phyloP scores from a whole-genome alignment of 805 yeast genomes.

The Priceomyces fermenticarens region DNA sequence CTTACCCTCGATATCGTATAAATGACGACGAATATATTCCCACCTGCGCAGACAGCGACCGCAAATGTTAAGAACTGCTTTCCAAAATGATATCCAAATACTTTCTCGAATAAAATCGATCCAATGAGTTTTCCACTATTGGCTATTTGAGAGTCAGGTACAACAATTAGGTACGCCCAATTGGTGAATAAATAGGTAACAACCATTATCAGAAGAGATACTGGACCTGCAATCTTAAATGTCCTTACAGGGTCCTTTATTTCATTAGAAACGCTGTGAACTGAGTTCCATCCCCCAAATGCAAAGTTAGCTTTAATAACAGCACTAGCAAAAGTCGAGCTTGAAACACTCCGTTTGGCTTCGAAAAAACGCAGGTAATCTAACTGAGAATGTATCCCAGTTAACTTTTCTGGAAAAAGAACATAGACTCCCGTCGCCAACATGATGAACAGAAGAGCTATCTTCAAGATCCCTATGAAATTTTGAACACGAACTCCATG shows the following conservation, averaged over 20 bases:
- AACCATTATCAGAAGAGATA: slow-evolving; percentile 46
- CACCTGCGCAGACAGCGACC: slow-evolving; percentile 59
- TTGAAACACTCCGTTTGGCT: slow-evolving; percentile 30
- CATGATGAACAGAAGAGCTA: slow-evolving; percentile 52
- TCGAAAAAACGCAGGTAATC: slow-evolving; percentile 26
- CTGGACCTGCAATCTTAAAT: slow-evolving; percentile 59
- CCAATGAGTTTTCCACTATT: slow-evolving; percentile 59
- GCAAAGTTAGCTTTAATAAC: slow-evolving; percentile 58
- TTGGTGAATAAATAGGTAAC: slow-evolving; percentile 51
- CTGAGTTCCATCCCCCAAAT: slow-evolving; percentile 61
- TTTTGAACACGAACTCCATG: slow-evolving; percentile 64
- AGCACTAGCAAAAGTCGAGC: slow-evolving; percentile 51
- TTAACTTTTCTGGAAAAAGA: slow-evolving; percentile 41
- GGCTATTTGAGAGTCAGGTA: slow-evolving; percentile 52
- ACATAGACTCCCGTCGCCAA: slow-evolving; percentile 58
- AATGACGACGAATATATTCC: slow-evolving; percentile 59
- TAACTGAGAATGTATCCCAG: slow-evolving; percentile 45
- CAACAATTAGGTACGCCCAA: slow-evolving; percentile 52
- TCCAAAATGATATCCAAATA: slow-evolving; percentile 53
- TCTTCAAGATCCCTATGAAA: slow-evolving; percentile 58
- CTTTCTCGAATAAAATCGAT: slow-evolving; percentile 52
- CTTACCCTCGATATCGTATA: slow-evolving; percentile 60
- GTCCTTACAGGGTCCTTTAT: slow-evolving; percentile 57
- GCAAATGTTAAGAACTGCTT: slow-evolving; percentile 52
- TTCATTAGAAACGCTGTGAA: slow-evolving; percentile 60